Evolutionary conservation across 2,329 filamentous ascomycete genomes (phyloP), one percentile per base, ranked within the genome.

Genomic region (Fonsecaea erecta): DNA sequence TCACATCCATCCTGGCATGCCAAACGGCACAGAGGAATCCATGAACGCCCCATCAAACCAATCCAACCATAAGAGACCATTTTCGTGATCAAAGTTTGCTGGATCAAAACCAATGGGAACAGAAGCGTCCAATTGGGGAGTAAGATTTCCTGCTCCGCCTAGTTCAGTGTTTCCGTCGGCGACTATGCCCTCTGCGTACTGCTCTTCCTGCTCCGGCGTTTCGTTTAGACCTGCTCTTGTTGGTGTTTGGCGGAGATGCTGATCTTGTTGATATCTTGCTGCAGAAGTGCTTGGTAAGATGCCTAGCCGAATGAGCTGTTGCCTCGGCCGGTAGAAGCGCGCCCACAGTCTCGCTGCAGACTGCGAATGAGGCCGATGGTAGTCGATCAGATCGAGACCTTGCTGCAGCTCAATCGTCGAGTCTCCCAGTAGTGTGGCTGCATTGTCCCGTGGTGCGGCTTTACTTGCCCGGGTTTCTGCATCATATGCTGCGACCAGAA

Each of bases 321-420:
- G 52, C 30, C 61, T 40, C 12, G 61, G 61, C 32, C 40, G 61
- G 32, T 28, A 24, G 46, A 63, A 63, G 3, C 43, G 46, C 7
- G 28, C 46, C 61, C 61, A 63, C 21, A 63, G 35, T 28, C 46
- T 18, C 12, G 34, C 30, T 6, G 61, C 61, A n/a, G 61, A 57
- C 43, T 57, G 52, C 12, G 53, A 63, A 12, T 30, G 48, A 4
- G 30, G 16, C 18, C 61, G 53, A 28, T 56, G 46, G 5, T 11
- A 32, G 18, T 63, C 61, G 43, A 63, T 63, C 37, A 63, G 54
- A 58, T 63, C 61, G 37, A 63, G 53, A 6, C 61, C 61, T 16
- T 21, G 30, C 18, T 57, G 61, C 16, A 63, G 46, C 28, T 63
- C 61, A 8, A 11, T 52, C 37, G 32, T 32, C 3, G 43, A 24